These are phyloP conservation scores for Diutina siamensis DNA, from an alignment of 1,139 yeast genomes.

Conservation along the genomic window DNA sequence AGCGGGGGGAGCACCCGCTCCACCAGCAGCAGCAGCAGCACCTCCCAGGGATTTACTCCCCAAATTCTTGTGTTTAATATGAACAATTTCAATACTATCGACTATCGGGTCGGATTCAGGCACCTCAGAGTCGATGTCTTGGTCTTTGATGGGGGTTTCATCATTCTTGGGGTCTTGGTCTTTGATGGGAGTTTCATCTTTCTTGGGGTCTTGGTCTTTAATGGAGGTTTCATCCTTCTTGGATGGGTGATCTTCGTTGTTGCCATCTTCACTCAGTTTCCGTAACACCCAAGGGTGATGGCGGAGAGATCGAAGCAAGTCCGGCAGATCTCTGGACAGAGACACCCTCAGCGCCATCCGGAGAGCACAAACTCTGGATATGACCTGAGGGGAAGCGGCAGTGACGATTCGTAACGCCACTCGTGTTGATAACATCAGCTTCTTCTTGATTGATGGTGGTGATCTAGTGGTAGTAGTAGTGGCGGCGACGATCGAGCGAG, in stretches of 20 bases:
- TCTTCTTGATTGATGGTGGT: not conserved
- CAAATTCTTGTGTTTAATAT: not conserved
- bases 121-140: not conserved
- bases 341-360: not conserved
- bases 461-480: not conserved
- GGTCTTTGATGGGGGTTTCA: too few relatives aligned
- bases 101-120: not conserved
- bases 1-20: not conserved
- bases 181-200: not conserved
- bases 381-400: not conserved
- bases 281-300: not conserved
- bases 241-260: not conserved
- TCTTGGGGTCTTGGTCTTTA: not conserved
- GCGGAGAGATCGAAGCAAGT: not conserved
- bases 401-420: slow-evolving; percentile 4
- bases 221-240: not conserved
- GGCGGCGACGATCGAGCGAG: not conserved
- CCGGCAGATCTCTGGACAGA: not conserved
- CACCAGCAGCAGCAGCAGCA: slow-evolving; percentile 1
- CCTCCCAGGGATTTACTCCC: not conserved
- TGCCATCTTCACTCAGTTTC: not conserved
- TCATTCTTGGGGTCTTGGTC: not conserved
- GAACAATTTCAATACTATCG: not conserved
- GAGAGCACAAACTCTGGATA: not conserved
- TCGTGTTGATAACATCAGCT: not conserved